Evolutionary conservation across 208 protist genomes (phyloP), one percentile per base, ranked within the genome.

Genomic region (Wallacemonas sp.): DNA sequence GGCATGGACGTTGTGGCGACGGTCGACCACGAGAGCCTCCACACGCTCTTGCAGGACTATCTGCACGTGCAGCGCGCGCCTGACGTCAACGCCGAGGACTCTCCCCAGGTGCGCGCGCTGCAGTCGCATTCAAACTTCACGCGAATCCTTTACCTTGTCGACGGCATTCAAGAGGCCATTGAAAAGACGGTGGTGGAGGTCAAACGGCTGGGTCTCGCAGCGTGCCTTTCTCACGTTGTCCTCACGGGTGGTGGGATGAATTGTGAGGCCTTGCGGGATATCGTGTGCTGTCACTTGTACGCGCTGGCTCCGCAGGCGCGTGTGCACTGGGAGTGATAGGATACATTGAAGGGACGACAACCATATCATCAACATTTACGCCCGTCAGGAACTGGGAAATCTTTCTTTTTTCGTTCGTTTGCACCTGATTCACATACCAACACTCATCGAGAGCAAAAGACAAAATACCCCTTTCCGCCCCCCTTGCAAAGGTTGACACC

Each of bases 181-280:
- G 31, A 42, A 36, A 41, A 20, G 3, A 39, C 52, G 7, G 52
- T 42, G 26, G 20, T 16, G 14, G 52, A 3, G 3, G 52, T 59
- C 7, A 59, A 41, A 2, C 52, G 52, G 5, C 18, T 25, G 10
- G 52, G 52, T 14, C 29, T 59, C 18, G 26, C 32, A 3, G 52
- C 52, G 10, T 59, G 52, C n/a, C 52, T 42, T 4, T 59, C 52
- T 39, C 52, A 41, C 32, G 10, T 59, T 41, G 14, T 59, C 3
- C 26, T 59, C 16, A 41, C 31, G 18, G 52, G 52, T 18, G 52
- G 52, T 18, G 52, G 52, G 12, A 25, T 25, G 29, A 23, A 59
- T 25, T 59, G 52, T 18, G 52, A 8, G 10, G 3, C 52, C 39
- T n/a, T 59, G 26, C 52, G 52, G 2, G 32, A 42, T 2, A 42